Conservation (phyloP, 805 yeast genomes). For the Hanseniaspora meyeri region DNA sequence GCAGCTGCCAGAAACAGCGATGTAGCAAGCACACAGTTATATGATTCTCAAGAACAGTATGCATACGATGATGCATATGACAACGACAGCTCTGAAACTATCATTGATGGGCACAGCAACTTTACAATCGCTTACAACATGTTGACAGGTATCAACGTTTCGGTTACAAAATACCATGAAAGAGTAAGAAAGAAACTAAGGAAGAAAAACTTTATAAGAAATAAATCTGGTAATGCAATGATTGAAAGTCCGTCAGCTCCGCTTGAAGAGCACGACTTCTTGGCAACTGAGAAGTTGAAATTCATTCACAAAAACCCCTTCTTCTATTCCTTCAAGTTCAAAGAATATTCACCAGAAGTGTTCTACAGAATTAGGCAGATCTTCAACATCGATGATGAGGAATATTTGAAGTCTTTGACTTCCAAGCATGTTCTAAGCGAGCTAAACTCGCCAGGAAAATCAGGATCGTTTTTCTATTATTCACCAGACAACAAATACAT, state of each 20-base stretch:
- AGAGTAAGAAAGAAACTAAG: background rate
- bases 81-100: conserved; percentile 61
- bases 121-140: conserved; percentile 91
- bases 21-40: background rate
- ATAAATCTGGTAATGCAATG: background rate
- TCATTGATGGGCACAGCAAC: conserved; percentile 85
- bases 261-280: conserved; percentile 45
- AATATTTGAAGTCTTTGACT: conserved; percentile 80
- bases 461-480: conserved; percentile 92
- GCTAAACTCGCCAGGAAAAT: conserved; percentile 89
- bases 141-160: conserved; percentile 92
- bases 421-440: conserved; percentile 87
- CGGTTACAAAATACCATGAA: conserved; percentile 63
- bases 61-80: conserved; percentile 39
- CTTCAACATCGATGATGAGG: conserved; percentile 91
- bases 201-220: background rate
- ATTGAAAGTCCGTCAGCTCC: background rate
- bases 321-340: conserved; percentile 88
- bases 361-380: conserved; percentile 68
- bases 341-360: conserved; percentile 91
- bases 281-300: conserved; percentile 60
- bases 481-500: conserved; percentile 88
- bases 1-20: background rate
- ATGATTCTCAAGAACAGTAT: conserved; percentile 10
- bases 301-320: conserved; percentile 85